Evolutionary conservation across 495 filamentous ascomycete species (phyloP).

Genomic region (Xylaria venustula): DNA sequence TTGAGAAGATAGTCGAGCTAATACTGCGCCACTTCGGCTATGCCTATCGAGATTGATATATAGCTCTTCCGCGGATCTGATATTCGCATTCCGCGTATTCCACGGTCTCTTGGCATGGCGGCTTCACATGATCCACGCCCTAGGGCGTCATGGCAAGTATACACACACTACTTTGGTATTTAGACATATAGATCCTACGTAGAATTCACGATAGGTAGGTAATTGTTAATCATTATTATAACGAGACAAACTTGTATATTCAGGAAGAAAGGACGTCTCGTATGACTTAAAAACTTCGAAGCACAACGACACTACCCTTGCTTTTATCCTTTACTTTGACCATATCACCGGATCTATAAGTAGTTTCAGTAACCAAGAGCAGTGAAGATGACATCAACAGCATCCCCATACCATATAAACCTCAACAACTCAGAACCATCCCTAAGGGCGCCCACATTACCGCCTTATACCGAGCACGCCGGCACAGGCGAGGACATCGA

Average conservation of each 20-base stretch:
- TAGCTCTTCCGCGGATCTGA: background rate
- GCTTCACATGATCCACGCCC: background rate
- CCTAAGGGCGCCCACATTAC: background rate
- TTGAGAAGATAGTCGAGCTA: background rate
- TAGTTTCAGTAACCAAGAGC: background rate
- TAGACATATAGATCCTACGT: background rate
- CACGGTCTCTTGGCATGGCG: background rate
- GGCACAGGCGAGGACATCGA: conserved; percentile 11
- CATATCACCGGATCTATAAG: background rate
- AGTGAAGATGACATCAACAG: conserved; percentile 6
- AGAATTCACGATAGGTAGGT: background rate
- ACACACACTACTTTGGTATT: background rate
- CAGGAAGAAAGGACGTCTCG: background rate
- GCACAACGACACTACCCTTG: background rate
- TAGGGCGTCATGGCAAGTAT: background rate
- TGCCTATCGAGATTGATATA: background rate
- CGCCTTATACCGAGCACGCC: conserved; percentile 8
- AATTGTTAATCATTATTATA: background rate
- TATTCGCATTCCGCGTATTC: conserved; percentile 8
- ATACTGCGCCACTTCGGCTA: background rate
- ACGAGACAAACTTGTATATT: background rate
- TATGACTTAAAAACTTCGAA: background rate
- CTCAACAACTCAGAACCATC: conserved; percentile 1
- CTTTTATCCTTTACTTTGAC: background rate
- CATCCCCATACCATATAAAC: background rate